phyloP scores from a whole-genome alignment of 164 flowering plant species.

The Macadamia integrifolia region DNA sequence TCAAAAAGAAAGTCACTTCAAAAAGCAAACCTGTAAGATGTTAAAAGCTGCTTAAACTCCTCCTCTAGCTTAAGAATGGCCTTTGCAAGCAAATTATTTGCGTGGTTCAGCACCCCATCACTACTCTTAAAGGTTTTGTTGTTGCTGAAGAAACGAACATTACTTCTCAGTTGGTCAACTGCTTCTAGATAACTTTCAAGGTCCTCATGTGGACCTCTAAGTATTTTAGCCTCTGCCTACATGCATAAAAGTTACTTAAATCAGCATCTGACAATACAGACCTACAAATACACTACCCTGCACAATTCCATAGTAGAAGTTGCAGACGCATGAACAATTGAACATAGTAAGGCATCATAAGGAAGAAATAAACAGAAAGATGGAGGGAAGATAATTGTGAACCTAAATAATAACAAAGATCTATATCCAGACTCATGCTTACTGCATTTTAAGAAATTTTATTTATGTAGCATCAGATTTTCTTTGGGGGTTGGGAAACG shows the following conservation, averaged over 20 bases:
- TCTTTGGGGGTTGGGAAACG: no score
- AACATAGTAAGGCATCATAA: background rate
- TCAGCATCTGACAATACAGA: background rate
- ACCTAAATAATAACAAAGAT: no score
- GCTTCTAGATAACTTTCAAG: slow-evolving; percentile 88
- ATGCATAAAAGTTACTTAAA: slow-evolving; percentile 1
- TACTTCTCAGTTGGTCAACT: slow-evolving; percentile 75
- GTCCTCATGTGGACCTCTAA: slow-evolving; percentile 95
- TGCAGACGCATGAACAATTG: no score
- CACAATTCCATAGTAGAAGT: background rate
- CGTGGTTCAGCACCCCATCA: slow-evolving; percentile 77
- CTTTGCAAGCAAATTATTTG: slow-evolving; percentile 67
- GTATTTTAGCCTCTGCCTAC: slow-evolving; percentile 90
- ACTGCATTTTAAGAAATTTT: no score
- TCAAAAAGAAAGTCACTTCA: background rate
- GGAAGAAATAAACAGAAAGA: background rate
- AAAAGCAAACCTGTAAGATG: slow-evolving; percentile 66
- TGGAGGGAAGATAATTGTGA: background rate
- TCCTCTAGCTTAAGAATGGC: slow-evolving; percentile 89
- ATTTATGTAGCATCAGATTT: no score
- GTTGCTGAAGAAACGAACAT: slow-evolving; percentile 58
- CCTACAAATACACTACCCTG: background rate
- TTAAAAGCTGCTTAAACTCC: slow-evolving; percentile 67
- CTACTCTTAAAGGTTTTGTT: slow-evolving; percentile 69
- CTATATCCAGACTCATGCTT: no score